Conservation (phyloP, 208 protist genomes). For the Naegleria fowleri region DNA sequence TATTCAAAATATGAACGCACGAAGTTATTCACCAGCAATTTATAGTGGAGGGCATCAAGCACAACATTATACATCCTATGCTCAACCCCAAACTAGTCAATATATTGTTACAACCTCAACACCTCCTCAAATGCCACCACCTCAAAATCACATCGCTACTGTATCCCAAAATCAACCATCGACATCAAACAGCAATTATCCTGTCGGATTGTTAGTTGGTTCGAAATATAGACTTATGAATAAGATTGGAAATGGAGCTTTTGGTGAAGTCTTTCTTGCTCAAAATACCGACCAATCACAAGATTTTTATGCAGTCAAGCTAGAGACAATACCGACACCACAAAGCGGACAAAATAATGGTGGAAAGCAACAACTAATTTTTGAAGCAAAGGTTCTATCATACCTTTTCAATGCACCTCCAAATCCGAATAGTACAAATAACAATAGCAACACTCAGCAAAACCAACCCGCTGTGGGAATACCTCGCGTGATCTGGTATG, state of each 20-base stretch:
- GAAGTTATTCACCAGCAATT: neutral
- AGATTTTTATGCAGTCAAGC: neutral
- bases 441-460: neutral
- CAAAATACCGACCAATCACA: neutral
- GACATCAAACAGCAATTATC: neutral
- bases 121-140: neutral
- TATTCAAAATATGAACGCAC: neutral
- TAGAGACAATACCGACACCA: neutral
- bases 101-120: neutral
- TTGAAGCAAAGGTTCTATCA: neutral
- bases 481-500: neutral
- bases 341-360: neutral
- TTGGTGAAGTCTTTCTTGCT: neutral
- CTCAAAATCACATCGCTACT: neutral
- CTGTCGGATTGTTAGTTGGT: neutral
- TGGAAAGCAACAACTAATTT: slow-evolving; percentile 10
- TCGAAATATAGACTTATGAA: neutral
- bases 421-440: neutral
- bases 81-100: neutral
- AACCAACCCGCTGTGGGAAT: neutral
- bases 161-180: neutral
- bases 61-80: neutral
- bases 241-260: neutral
- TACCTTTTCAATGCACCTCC: neutral
- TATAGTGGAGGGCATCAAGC: neutral